Conservation (phyloP, 179 eudicot species). For the Silene vulgaris region DNA sequence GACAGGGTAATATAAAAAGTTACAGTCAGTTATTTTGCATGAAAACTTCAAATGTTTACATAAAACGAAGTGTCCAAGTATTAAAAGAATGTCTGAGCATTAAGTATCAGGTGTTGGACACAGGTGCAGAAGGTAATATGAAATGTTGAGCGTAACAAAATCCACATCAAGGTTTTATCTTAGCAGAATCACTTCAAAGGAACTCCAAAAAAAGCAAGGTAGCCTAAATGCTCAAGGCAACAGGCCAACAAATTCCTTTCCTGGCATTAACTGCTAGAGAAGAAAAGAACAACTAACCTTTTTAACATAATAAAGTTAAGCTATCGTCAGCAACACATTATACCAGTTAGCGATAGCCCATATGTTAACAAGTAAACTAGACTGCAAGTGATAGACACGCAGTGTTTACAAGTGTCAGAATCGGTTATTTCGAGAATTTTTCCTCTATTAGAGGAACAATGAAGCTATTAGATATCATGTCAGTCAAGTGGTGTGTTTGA, state of each 20-base stretch:
- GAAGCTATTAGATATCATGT: neutral
- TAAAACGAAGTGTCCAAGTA: neutral
- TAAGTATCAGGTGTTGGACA: neutral
- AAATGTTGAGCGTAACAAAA: neutral
- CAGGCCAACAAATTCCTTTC: slow-evolving; percentile 1
- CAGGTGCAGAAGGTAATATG: neutral
- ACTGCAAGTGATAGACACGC: neutral
- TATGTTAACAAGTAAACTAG: neutral
- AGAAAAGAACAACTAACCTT: slow-evolving; percentile 6
- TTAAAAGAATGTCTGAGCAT: neutral
- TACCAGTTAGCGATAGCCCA: neutral
- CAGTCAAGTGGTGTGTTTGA: neutral
- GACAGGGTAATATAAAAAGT: no score
- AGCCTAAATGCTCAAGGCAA: neutral
- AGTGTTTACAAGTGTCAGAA: neutral
- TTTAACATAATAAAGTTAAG: neutral
- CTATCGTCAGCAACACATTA: neutral
- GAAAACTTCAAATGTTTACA: no score
- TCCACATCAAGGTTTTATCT: neutral
- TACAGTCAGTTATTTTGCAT: neutral
- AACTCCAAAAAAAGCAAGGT: neutral
- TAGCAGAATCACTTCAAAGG: neutral
- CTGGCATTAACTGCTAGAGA: slow-evolving; percentile 2
- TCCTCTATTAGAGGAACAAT: neutral
- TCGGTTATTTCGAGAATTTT: neutral